phyloP scores from a whole-genome alignment of 345 rosid genomes.

The Capsella bursapastoris region DNA sequence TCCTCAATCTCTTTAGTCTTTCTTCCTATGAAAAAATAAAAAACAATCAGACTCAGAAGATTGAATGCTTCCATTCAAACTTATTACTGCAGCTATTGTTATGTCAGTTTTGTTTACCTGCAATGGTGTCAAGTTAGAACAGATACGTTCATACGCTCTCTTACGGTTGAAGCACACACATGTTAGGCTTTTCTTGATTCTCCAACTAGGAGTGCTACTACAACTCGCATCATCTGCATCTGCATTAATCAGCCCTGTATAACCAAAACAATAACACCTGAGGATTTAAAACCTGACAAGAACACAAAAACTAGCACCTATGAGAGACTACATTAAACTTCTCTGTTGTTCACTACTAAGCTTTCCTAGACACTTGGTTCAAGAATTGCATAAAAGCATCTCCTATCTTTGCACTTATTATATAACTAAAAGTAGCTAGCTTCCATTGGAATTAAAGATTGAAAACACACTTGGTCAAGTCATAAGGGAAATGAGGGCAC shows the following conservation, averaged over 20 bases:
- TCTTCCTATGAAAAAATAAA: conserved; percentile 58
- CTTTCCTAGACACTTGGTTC: not conserved
- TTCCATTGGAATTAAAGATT: conserved; percentile 6
- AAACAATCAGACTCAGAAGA: not conserved
- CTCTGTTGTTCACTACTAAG: not conserved
- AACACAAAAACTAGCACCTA: not conserved
- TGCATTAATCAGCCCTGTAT: conserved; percentile 9
- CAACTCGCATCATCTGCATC: conserved; percentile 59
- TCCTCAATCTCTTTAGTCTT: conserved; percentile 68
- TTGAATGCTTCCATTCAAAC: not conserved
- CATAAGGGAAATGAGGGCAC: not conserved
- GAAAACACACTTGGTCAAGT: conserved; percentile 11
- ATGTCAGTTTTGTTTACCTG: conserved; percentile 56
- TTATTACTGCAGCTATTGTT: not conserved
- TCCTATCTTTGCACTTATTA: not conserved
- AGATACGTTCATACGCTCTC: conserved; percentile 71
- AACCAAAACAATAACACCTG: conserved; percentile 1
- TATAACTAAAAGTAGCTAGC: not conserved
- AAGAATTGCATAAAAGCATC: conserved; percentile 7
- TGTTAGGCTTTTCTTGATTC: conserved; percentile 79
- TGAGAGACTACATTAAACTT: not conserved
- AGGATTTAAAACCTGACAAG: not conserved
- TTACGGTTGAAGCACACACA: conserved; percentile 92
- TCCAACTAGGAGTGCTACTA: conserved; percentile 67
- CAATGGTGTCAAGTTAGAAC: conserved; percentile 74